These are phyloP conservation scores for Rhynchosporium agropyri DNA, from an alignment of 2,329 filamentous ascomycete genomes.

Conservation along the genomic window DNA sequence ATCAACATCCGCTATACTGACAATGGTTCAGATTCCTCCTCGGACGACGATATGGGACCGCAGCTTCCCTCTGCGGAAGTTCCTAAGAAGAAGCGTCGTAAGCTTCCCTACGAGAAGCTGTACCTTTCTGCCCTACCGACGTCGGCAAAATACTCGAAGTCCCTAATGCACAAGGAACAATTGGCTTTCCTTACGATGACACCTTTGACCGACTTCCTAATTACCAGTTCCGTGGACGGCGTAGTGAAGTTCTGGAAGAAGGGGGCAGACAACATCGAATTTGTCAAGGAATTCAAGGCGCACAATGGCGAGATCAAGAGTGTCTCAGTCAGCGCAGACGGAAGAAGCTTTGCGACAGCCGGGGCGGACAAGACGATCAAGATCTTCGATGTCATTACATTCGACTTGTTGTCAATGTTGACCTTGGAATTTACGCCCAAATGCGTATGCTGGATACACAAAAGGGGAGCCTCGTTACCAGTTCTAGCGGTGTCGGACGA, in stretches of 20 bases:
- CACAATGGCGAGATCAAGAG: constrained; percentile 83
- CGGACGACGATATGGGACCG: constrained; percentile 91
- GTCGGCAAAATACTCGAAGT: constrained; percentile 84
- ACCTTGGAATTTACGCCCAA: constrained; percentile 74
- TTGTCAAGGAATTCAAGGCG: constrained; percentile 96
- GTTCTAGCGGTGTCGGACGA: constrained; percentile 82
- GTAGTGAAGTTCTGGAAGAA: constrained; percentile 99
- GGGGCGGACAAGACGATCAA: constrained; percentile 79
- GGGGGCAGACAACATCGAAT: constrained; percentile 84
- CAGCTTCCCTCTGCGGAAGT: constrained; percentile 78
- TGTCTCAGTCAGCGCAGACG: constrained; percentile 85
- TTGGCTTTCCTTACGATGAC: constrained; percentile 86
- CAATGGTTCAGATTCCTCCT: constrained; percentile 54
- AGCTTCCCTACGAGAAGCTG: constrained; percentile 91
- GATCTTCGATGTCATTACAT: constrained; percentile 81
- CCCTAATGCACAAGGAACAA: constrained; percentile 98
- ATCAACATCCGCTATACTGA: constrained; percentile 21
- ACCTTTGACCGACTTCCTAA: constrained; percentile 89
- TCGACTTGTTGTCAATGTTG: constrained; percentile 83
- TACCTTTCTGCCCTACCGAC: constrained; percentile 88
- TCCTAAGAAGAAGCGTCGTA: constrained; percentile 87
- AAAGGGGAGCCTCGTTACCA: constrained; percentile 82
- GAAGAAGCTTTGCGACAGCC: constrained; percentile 88
- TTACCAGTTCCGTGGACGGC: constrained; percentile 92
- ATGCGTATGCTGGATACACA: constrained; percentile 90